A percentile compares a stretch with the other conserved stretches of the same genome.
Conservation (phyloP, 495 filamentous ascomycete genomes). For the Poronia punctata region DNA sequence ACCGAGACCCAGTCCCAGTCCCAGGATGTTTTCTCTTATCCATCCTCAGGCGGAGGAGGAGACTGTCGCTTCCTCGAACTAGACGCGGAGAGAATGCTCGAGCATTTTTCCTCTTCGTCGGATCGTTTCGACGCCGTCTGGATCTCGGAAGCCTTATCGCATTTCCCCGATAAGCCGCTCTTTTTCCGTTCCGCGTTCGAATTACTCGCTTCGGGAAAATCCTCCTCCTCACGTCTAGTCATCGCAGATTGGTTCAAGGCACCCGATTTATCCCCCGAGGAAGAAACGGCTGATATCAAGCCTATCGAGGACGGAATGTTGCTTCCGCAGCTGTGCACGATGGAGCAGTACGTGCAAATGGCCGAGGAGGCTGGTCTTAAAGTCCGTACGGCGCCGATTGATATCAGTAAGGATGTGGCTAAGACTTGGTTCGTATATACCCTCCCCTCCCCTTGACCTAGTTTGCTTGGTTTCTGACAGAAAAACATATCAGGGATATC, state of each 20-base stretch:
- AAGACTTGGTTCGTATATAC: slow-evolving; percentile 47
- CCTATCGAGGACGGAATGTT: slow-evolving; percentile 56
- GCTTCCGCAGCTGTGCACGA: slow-evolving; percentile 44
- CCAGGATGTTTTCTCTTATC: slow-evolving; percentile 25
- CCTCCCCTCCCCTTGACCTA: not conserved
- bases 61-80: slow-evolving; percentile 46
- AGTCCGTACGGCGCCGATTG: slow-evolving; percentile 37
- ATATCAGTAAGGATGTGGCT: slow-evolving; percentile 49
- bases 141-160: slow-evolving; percentile 53
- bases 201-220: slow-evolving; percentile 34
- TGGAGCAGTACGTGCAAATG: slow-evolving; percentile 41
- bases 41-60: slow-evolving; percentile 31
- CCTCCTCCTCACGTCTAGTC: slow-evolving; percentile 33
- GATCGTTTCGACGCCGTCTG: slow-evolving; percentile 46
- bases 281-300: slow-evolving; percentile 45
- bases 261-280: slow-evolving; percentile 32
- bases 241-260: slow-evolving; percentile 52
- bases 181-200: slow-evolving; percentile 44
- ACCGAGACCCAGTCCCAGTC: not conserved
- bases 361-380: slow-evolving; percentile 39
- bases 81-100: slow-evolving; percentile 52
- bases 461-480: not conserved
- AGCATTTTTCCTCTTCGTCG: slow-evolving; percentile 31
- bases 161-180: slow-evolving; percentile 49
- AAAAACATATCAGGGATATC: slow-evolving; percentile 47